Evolutionary conservation across 805 yeast species (phyloP).

Genomic region (Metschnikowia dekortorum): DNA sequence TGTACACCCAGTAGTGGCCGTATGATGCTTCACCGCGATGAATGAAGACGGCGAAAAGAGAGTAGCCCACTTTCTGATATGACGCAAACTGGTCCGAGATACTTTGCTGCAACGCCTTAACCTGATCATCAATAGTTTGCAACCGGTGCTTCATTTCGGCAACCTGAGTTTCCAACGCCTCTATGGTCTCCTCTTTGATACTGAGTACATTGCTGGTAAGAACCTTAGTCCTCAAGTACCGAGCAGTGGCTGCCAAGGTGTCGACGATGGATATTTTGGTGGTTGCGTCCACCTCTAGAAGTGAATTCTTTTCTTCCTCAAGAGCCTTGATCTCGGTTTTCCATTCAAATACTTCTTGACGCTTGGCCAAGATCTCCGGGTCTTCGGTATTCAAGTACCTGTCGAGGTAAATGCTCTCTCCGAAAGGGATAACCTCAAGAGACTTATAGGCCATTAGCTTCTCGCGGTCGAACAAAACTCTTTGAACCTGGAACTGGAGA

Average conservation of each 20-base stretch:
- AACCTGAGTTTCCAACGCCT: constrained; percentile 45
- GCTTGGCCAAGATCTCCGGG: constrained; percentile 45
- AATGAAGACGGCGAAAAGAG: constrained; percentile 85
- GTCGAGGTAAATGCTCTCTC: constrained; percentile 77
- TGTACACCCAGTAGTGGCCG: constrained; percentile 97
- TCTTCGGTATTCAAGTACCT: constrained; percentile 74
- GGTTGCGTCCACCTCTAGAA: constrained; percentile 39
- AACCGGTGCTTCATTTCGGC: constrained; percentile 45
- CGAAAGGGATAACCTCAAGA: constrained; percentile 75
- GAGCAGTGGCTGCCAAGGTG: constrained; percentile 49
- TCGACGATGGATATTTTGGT: constrained; percentile 35
- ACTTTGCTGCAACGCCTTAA: constrained; percentile 42
- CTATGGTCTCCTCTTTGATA: constrained; percentile 45
- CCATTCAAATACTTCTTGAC: constrained; percentile 61
- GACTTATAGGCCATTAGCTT: constrained; percentile 75
- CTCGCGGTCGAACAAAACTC: constrained; percentile 84
- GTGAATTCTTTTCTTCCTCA: constrained; percentile 36
- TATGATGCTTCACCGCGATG: constrained; percentile 95
- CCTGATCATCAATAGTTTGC: constrained; percentile 34
- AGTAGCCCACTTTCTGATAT: constrained; percentile 65
- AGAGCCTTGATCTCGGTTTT: constrained; percentile 48
- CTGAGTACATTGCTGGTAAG: constrained; percentile 28
- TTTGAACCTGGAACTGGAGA: constrained; percentile 86
- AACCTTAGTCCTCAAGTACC: constrained; percentile 47
- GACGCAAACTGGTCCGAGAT: constrained; percentile 59